Base-by-base conservation (phyloP, 305 asterid species). In the Ilex paraguariensis region DNA sequence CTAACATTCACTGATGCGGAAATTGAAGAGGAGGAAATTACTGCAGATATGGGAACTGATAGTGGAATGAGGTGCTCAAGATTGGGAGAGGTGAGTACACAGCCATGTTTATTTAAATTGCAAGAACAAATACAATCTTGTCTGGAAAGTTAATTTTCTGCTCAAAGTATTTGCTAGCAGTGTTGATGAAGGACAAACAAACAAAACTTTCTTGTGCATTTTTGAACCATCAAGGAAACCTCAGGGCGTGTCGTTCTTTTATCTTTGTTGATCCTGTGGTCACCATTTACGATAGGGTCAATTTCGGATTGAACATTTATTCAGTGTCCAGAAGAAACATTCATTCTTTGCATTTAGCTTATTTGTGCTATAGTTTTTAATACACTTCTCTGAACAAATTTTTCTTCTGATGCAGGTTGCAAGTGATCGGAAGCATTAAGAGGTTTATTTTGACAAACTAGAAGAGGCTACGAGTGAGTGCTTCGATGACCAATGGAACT, bases 1-100 rank as follows among this genome's bases (percentile, higher is more conserved):
- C 94, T 92, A 74, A 82, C 95, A 40, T 82, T 90, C 69, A 92
- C 97, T n/a, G 79, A 82, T 70, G 97, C 97, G 17, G 97, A 92
- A 71, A 75, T 90, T 11, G 87, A 90, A 59, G 80, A 82, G 61
- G 78, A 82, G 51, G 87, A 83, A 21, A 59, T 79, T n/a, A 66
- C 81, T 28, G 63, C 74, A 4, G 84, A 79, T 30, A 49, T 70
- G 42, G 78, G 60, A 32, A 57, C 67, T 30, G 70, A 67, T 32
- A 65, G 54, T 45, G 78, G 75, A 65, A 61, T 77, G 59, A 59
- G 62, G 67, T 63, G 44, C 57, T 72, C 76, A 48, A 59, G 65
- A 62, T 49, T 69, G 33, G 77, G 62, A 57, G 42, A 36, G 42
- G 42, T 87, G 54, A 76, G 81, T 73, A 44, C 40, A 36, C 51